Evolutionary conservation across 1,284 basidiomycete genomes (phyloP).

Genomic region (Golubevia sp.): DNA sequence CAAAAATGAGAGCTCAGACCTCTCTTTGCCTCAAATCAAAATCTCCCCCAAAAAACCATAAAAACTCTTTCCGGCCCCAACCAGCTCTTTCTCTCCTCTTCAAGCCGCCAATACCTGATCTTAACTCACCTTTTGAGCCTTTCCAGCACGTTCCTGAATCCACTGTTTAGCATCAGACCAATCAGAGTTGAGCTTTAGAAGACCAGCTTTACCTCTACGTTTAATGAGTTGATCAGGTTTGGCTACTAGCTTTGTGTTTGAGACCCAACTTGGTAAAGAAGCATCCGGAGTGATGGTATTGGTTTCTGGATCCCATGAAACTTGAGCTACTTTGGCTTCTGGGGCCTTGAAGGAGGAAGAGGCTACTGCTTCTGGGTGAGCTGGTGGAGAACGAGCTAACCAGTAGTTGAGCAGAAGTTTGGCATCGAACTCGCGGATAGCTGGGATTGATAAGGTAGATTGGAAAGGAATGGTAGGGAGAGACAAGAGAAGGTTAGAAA

Average conservation of each 20-base stretch:
- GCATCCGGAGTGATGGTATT: constrained; percentile 79
- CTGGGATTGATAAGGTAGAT: constrained; percentile 22
- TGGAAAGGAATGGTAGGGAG: neutral
- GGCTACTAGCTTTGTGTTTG: constrained; percentile 57
- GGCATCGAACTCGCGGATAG: constrained; percentile 58
- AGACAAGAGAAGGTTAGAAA: neutral
- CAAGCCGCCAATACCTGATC: too few relatives aligned
- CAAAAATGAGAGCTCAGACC: too few relatives aligned
- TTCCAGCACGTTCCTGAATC: constrained; percentile 88
- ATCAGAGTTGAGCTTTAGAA: constrained; percentile 86
- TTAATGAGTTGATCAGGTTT: constrained; percentile 93
- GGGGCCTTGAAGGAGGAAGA: constrained; percentile 52
- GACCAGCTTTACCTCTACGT: constrained; percentile 95
- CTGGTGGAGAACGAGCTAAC: constrained; percentile 54
- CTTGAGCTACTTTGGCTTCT: constrained; percentile 53
- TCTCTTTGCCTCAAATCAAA: too few relatives aligned
- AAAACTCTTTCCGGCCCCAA: too few relatives aligned
- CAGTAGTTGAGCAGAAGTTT: constrained; percentile 62
- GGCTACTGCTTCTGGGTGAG: constrained; percentile 37
- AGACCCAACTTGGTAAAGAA: constrained; percentile 80
- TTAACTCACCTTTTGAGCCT: constrained; percentile 77
- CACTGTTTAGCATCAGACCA: constrained; percentile 76
- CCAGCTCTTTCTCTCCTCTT: too few relatives aligned
- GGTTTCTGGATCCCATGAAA: constrained; percentile 83
- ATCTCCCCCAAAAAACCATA: too few relatives aligned